Evolutionary conservation across 257 asterid species (phyloP).

Genomic region (Knoxia roxburghii): DNA sequence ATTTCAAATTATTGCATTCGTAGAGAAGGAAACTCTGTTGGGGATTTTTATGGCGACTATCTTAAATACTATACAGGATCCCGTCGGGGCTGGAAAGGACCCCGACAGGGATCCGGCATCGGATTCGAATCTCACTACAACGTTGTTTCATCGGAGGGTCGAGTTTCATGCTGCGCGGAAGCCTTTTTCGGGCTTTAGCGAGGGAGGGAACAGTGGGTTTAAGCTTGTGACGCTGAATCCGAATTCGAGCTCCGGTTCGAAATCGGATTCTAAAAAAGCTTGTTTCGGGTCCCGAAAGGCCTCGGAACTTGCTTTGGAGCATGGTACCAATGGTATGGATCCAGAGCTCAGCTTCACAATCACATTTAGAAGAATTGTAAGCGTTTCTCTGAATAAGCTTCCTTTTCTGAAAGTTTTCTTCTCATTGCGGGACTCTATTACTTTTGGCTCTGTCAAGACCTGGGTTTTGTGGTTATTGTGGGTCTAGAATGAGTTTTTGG

Average conservation of each 20-base stretch:
- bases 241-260: constrained; percentile 4
- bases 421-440: too few relatives aligned
- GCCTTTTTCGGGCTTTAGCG: constrained; percentile 57
- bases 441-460: too few relatives aligned
- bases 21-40: not conserved
- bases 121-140: constrained; percentile 24
- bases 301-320: constrained; percentile 25
- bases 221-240: constrained; percentile 80
- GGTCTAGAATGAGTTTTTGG: not conserved
- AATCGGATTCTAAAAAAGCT: constrained; percentile 22
- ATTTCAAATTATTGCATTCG: not conserved
- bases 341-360: constrained; percentile 68
- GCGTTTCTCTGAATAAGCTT: constrained; percentile 18
- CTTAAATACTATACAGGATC: constrained; percentile 15
- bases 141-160: constrained; percentile 53
- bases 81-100: constrained; percentile 11
- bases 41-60: constrained; percentile 16
- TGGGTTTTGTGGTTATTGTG: not conserved
- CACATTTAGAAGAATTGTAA: constrained; percentile 81
- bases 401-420: too few relatives aligned
- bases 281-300: constrained; percentile 8
- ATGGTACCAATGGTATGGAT: constrained; percentile 45
- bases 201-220: constrained; percentile 57
- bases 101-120: constrained; percentile 11
- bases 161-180: constrained; percentile 65